These are phyloP conservation scores for Tephrocybe sp. DNA, from an alignment of 768 basidiomycete species.

Conservation along the genomic window DNA sequence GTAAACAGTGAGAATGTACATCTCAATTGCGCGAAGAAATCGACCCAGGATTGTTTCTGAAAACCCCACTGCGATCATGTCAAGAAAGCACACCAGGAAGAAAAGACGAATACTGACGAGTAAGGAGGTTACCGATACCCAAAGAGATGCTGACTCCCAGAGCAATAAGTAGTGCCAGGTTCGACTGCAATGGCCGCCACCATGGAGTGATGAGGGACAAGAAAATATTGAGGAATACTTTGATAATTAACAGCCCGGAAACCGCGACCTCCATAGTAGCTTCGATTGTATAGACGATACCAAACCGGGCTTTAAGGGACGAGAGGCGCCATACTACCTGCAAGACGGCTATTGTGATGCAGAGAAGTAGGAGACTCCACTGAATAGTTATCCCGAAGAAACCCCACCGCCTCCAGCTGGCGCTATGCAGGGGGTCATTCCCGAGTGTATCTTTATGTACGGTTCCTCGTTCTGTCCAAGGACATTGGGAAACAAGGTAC, in stretches of 20 bases:
- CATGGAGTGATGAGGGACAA: conserved; percentile 37
- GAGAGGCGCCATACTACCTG: conserved; percentile 64
- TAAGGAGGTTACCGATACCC: conserved; percentile 52
- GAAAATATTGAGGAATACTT: conserved; percentile 56
- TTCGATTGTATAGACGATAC: conserved; percentile 55
- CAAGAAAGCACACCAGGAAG: neutral
- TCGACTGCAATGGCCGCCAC: conserved; percentile 43
- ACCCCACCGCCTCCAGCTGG: conserved; percentile 68
- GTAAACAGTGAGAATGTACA: conserved; percentile 61
- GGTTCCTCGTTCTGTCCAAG: conserved; percentile 36
- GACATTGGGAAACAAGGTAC: conserved; percentile 58
- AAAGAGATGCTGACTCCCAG: conserved; percentile 50
- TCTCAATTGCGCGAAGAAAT: conserved; percentile 58
- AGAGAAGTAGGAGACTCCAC: conserved; percentile 42
- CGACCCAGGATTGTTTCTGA: conserved; percentile 70
- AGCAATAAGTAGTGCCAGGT: conserved; percentile 48
- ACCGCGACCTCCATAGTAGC: conserved; percentile 55
- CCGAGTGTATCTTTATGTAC: conserved; percentile 7
- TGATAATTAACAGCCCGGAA: conserved; percentile 59
- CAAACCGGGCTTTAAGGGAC: conserved; percentile 31
- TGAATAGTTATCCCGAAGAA: conserved; percentile 49
- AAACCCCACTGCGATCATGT: conserved; percentile 50
- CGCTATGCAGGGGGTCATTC: conserved; percentile 39
- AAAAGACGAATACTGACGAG: conserved; percentile 44
- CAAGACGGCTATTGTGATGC: conserved; percentile 47